Evolutionary conservation across 1,139 yeast genomes (phyloP), one percentile per base, ranked within the genome.

Genomic region (Yamadazyma oceani): DNA sequence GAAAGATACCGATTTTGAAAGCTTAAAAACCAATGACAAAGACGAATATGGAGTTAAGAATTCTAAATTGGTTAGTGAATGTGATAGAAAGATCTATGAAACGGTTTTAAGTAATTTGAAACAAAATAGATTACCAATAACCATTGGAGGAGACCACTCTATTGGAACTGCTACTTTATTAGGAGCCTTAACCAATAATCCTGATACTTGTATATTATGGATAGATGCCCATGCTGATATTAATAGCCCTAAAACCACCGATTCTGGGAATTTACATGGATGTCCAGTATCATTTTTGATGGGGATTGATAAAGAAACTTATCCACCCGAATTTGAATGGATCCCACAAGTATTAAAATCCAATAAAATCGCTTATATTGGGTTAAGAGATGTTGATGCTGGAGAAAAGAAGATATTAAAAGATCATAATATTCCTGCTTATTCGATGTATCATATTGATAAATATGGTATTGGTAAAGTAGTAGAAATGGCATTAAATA

Each of bases 181-280:
- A 27, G 98, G 95, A 10, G 85, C 90, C 33, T 73, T 88, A 50
- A 78, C 78, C 22, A 77, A 80, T 46, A 73, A 85, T 60, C 96
- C 97, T 15, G 87, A 89, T 49, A 89, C 96, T 21, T 88, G 96
- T 55, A 74, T 92, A 34, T 61, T 92, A 47, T 92, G 98, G 98
- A 85, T 92, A 50, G 98, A 92, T 64, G 98, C 98, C 1, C 98
- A 92, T 58, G 97, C 97, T 24, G 98, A 92, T 60, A 82, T 92
- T 57, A 92, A 92, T 69, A 85, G 97, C 2, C 89, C 96, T n/a
- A 72, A 71, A 34, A 80, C 90, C 11, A 82, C 97, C 5, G 85
- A 78, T 31, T 80, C 92, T 9, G 98, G 98, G 32, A 92, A 92
- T 62, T 73, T 92, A 51, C 98, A 92, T 61, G 98, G 98, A 3